Evolutionary conservation across 192 early-diverging fungal species (phyloP).

Genomic region (Podila horticola): DNA sequence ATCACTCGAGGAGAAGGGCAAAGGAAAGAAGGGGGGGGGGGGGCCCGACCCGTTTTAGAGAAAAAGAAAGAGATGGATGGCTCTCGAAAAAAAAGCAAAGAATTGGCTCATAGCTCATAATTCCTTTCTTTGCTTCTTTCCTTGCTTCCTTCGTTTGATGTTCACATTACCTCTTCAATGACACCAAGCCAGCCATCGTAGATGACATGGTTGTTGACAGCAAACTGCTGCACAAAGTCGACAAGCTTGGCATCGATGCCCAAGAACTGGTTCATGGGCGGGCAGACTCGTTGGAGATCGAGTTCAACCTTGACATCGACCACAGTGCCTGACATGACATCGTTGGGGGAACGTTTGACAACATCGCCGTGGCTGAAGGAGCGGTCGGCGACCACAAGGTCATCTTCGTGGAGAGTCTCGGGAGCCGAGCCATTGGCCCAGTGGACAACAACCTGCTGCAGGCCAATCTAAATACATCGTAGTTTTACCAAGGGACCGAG

Average conservation of each 20-base stretch:
- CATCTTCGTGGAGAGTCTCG: constrained; percentile 36
- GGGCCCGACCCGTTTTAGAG: no score
- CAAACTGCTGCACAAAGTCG: constrained; percentile 49
- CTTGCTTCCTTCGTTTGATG: not conserved
- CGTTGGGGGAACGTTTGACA: constrained; percentile 48
- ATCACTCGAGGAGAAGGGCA: no score
- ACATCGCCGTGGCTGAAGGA: constrained; percentile 55
- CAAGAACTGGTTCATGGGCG: constrained; percentile 34
- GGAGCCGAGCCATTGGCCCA: constrained; percentile 48
- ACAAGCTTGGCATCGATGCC: constrained; percentile 49
- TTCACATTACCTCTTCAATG: constrained; percentile 38
- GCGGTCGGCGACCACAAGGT: constrained; percentile 47
- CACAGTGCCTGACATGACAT: constrained; percentile 50
- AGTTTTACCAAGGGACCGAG: no score
- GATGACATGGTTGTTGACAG: constrained; percentile 48
- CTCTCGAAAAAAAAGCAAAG: constrained; percentile 4
- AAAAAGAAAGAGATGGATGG: constrained; percentile 6
- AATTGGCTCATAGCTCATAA: constrained; percentile 1
- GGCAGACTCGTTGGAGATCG: constrained; percentile 37
- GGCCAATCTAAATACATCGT: constrained; percentile 18
- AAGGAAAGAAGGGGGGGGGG: no score
- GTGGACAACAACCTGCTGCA: constrained; percentile 46
- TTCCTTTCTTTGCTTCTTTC: constrained; percentile 4
- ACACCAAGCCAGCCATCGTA: constrained; percentile 54
- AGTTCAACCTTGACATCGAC: constrained; percentile 50